Percentiles rank a stretch among this genome's conserved stretches.
These are phyloP conservation scores for Rhizophora mangle DNA, from an alignment of 345 rosid species.

Conservation along the genomic window DNA sequence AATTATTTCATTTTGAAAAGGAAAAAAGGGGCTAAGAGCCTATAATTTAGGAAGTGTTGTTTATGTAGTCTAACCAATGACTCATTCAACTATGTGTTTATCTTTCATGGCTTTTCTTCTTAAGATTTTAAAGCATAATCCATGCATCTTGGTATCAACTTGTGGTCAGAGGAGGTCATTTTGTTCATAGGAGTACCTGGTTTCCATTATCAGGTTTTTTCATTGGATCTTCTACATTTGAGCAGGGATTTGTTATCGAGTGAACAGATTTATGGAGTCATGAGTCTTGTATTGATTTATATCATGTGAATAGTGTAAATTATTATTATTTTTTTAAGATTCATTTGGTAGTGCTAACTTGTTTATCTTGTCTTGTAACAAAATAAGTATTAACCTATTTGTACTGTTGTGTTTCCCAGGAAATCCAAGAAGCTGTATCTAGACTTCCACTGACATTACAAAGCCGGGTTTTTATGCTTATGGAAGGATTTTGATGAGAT, in stretches of 20 bases:
- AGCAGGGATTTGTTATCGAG: neutral
- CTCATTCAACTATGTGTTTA: no score
- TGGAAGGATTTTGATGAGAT: conserved; percentile 59
- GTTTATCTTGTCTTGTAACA: conserved; percentile 5
- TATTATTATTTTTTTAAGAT: neutral
- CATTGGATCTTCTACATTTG: neutral
- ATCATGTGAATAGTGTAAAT: no score
- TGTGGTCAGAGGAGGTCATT: neutral
- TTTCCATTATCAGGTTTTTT: neutral
- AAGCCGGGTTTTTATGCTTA: conserved; percentile 74
- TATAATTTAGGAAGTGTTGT: no score
- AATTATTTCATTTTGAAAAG: neutral
- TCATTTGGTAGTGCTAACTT: neutral
- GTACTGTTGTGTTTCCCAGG: conserved; percentile 39
- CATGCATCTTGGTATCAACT: neutral
- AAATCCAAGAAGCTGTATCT: conserved; percentile 64
- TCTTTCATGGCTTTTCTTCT: no score
- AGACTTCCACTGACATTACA: conserved; percentile 56
- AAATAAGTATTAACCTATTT: neutral
- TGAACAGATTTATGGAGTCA: neutral
- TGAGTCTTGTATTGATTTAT: neutral
- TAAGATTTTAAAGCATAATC: no score
- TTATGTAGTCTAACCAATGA: no score
- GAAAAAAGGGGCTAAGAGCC: neutral
- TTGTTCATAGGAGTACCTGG: neutral